These are phyloP conservation scores for Kernera saxatilis DNA, from an alignment of 345 rosid genomes.

Conservation along the genomic window DNA sequence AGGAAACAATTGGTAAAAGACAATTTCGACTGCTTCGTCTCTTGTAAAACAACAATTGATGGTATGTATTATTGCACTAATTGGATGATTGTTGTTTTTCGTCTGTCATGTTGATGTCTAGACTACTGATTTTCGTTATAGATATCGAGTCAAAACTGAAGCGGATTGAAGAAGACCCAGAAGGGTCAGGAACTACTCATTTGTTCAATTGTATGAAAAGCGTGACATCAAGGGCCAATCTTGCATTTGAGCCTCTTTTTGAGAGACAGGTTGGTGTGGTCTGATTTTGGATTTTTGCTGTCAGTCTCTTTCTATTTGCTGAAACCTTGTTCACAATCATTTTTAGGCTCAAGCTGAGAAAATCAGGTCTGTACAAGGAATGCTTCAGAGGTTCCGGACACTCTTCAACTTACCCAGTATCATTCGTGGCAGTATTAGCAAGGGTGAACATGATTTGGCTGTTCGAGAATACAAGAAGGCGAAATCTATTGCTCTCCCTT, in stretches of 20 bases:
- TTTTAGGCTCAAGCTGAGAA: slow-evolving; percentile 94
- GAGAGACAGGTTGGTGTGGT: slow-evolving; percentile 82
- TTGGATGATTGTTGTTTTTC: slow-evolving; percentile 4
- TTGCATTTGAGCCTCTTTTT: slow-evolving; percentile 89
- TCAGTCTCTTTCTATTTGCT: slow-evolving; percentile 12
- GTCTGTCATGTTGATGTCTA: slow-evolving; percentile 22
- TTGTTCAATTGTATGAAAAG: slow-evolving; percentile 75
- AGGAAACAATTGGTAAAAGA: slow-evolving; percentile 94
- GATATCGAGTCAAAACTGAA: slow-evolving; percentile 94
- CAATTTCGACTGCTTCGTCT: slow-evolving; percentile 98
- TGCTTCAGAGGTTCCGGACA: slow-evolving; percentile 95
- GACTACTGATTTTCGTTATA: slow-evolving; percentile 26
- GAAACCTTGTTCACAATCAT: slow-evolving; percentile 3
- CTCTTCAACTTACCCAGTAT: slow-evolving; percentile 94
- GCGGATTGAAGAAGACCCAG: slow-evolving; percentile 95
- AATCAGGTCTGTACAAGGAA: slow-evolving; percentile 97
- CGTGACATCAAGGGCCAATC: slow-evolving; percentile 72
- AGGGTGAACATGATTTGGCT: slow-evolving; percentile 96
- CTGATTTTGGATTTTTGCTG: not conserved
- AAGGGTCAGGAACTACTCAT: slow-evolving; percentile 92
- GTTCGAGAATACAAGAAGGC: slow-evolving; percentile 99
- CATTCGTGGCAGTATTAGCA: slow-evolving; percentile 83
- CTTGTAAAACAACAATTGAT: slow-evolving; percentile 98
- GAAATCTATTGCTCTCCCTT: slow-evolving; percentile 90
- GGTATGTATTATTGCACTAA: slow-evolving; percentile 44